Conservation (phyloP, 2,329 filamentous ascomycete genomes). For the Anisogramma anomala region DNA sequence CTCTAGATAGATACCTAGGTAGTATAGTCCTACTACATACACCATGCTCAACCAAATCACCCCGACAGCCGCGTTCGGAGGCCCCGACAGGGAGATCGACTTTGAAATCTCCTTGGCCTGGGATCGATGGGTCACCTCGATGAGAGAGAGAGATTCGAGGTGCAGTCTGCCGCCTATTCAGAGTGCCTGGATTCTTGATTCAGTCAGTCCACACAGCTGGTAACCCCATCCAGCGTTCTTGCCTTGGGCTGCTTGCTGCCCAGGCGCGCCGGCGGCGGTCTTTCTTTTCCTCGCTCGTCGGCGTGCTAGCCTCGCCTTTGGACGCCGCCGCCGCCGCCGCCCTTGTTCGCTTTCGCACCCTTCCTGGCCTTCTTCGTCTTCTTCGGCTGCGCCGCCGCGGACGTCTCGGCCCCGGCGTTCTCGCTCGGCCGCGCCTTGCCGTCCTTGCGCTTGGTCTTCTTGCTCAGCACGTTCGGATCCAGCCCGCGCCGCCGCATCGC, state of each 20-base stretch:
- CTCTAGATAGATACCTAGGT: constrained; percentile 6
- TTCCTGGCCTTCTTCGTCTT: constrained; percentile 10
- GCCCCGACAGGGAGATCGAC: too few species aligned
- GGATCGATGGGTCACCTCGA: too few species aligned
- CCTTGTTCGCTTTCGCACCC: background rate
- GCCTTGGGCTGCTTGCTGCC: constrained; percentile 4
- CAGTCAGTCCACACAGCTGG: too few species aligned
- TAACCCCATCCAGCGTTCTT: constrained; percentile 1
- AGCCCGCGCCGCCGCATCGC: constrained; percentile 63
- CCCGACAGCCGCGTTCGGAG: too few species aligned
- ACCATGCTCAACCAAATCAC: background rate
- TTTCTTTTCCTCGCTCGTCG: constrained; percentile 8
- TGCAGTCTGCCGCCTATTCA: too few species aligned
- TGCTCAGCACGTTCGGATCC: constrained; percentile 50
- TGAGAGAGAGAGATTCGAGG: too few species aligned
- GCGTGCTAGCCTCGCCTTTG: background rate
- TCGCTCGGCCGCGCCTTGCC: background rate
- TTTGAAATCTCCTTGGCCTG: too few species aligned
- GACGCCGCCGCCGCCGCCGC: background rate
- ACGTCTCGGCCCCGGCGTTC: background rate
- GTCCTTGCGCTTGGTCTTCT: constrained; percentile 24
- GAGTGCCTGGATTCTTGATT: too few species aligned
- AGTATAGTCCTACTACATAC: too few species aligned
- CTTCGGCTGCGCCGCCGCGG: constrained; percentile 16
- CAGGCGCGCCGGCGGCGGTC: too few species aligned